Evolutionary conservation across 371 early-diverging fungal genomes (phyloP).

Genomic region (Lichtheimia ramosa): DNA sequence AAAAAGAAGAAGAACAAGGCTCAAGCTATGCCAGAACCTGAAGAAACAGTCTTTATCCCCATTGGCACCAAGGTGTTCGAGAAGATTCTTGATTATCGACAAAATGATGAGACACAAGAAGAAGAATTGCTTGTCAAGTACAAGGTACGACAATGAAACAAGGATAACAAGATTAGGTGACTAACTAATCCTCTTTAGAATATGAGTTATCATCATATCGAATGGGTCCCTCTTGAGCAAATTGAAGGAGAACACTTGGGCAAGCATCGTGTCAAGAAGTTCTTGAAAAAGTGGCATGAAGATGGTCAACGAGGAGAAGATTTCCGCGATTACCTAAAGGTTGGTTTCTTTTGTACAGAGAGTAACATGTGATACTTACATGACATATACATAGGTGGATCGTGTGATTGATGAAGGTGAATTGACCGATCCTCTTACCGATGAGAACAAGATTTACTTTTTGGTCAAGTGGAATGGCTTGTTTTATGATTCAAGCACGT

Average conservation of each 20-base stretch:
- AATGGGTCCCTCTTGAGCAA: constrained; percentile 73
- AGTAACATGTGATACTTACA: neutral
- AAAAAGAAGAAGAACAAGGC: constrained; percentile 15
- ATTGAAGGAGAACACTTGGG: constrained; percentile 74
- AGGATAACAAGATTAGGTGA: neutral
- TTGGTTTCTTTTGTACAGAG: constrained; percentile 27
- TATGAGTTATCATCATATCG: constrained; percentile 81
- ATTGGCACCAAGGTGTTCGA: constrained; percentile 73
- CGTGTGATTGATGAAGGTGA: constrained; percentile 89
- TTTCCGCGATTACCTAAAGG: constrained; percentile 51
- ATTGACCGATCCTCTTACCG: constrained; percentile 49
- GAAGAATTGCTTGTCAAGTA: constrained; percentile 69
- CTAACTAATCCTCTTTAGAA: constrained; percentile 24
- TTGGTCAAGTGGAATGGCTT: constrained; percentile 91
- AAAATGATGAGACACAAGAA: constrained; percentile 36
- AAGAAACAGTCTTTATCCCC: constrained; percentile 61
- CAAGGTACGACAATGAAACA: constrained; percentile 49
- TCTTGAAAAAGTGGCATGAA: constrained; percentile 64
- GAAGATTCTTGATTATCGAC: constrained; percentile 64
- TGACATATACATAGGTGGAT: constrained; percentile 53
- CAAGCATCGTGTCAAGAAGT: constrained; percentile 79
- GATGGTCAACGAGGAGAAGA: constrained; percentile 58
- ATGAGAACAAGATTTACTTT: constrained; percentile 65
- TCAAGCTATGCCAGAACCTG: constrained; percentile 14
- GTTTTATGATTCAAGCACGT: constrained; percentile 89